Base-by-base conservation (phyloP, 2,329 filamentous ascomycete genomes). In the Aureobasidium sp. region DNA sequence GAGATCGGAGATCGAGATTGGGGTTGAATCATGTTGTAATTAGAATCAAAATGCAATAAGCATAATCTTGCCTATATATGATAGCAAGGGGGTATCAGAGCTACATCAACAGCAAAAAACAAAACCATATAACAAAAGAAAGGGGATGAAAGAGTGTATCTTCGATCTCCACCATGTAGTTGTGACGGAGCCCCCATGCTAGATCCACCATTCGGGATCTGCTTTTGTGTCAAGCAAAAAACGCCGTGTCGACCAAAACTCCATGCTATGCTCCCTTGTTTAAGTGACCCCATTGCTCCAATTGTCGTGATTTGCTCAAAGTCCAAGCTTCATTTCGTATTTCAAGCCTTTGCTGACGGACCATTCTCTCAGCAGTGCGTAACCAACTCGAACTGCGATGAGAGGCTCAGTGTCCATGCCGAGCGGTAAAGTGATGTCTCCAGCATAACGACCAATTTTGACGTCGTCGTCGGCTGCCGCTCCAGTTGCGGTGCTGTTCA, bases 331-430 rank as follows among this genome's bases (percentile, higher is more conserved):
- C 30, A 47, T 37, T 21, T 58, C 54, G 4, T 58, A 37, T 21
- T 29, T 58, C n/a, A 58, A 14, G 5, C 42, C 42, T 37, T 47
- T 58, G 25, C 42, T 47, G 5, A 25, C 63, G 49, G 55, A 59
- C 71, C 77, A 79, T 66, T 80, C 78, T 27, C 65, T 64, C 21
- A 79, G 64, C 54, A 79, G 73, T 51, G 69, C 68, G 21, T 76
- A 64, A 0, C 75, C 78, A 41, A 78, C 76, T 0, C 77, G 67
- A 2, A 78, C 76, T 1, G 76, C 77, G 54, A 75, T 71, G n/a
- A 78, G 67, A 0, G 78, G 75, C 5, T 71, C 73, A 1, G 76
- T 77, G 32, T 76, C 73, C 11, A 68, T 66, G 1, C 68, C 68
- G 0, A 79, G 64, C 0, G 77, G 77, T 3, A 80, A 66, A 42